These are phyloP conservation scores for Pyrus bretschneideri DNA, from an alignment of 306 rosid species.

Conservation along the genomic window DNA sequence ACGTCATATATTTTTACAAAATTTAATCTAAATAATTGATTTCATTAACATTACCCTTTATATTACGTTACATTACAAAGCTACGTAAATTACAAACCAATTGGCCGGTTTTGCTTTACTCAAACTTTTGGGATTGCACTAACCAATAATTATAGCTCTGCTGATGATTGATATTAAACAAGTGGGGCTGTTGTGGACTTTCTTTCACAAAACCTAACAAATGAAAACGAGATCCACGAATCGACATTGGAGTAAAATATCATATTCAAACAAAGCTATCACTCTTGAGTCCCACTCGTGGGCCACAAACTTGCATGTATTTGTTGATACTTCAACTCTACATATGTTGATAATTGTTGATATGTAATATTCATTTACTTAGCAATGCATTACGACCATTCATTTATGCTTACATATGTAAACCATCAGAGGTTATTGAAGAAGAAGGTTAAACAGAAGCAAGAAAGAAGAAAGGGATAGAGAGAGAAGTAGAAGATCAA, in stretches of 20 bases:
- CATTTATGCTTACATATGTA: neutral
- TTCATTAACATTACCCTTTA: too few relatives aligned
- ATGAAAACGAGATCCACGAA: neutral
- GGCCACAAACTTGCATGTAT: neutral
- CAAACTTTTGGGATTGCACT: conserved; percentile 4
- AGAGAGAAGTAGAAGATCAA: too few relatives aligned
- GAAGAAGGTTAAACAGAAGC: too few relatives aligned
- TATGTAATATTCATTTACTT: neutral
- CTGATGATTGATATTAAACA: neutral
- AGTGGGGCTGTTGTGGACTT: neutral
- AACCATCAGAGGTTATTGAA: fast-evolving
- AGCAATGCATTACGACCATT: neutral
- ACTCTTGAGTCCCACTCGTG: neutral
- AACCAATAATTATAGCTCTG: neutral
- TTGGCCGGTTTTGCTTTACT: neutral
- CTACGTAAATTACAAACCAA: neutral
- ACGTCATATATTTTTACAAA: neutral
- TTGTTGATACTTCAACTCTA: too few relatives aligned
- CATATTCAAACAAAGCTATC: neutral
- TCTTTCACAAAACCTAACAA: neutral
- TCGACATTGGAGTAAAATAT: neutral
- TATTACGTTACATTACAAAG: neutral
- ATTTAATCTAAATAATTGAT: neutral
- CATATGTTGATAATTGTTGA: neutral
- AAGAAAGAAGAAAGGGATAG: too few relatives aligned